Evolutionary conservation across 176 grass and related monocot species (phyloP).

Genomic region (maize (Zea mays)): Zm-B73-REFERENCE-NAM-5.0 NC_050098.1:51388001-51388500

Average conservation of each 20-base stretch:
- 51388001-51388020: not conserved
- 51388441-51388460: constrained; percentile 12
- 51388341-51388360: not conserved
- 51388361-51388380: constrained; percentile 5
- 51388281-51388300: constrained; percentile 4
- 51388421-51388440: constrained; percentile 1
- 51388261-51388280: constrained; percentile 6
- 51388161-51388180: not conserved
- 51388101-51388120: not conserved
- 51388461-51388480: not conserved
- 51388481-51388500: not conserved
- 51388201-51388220: not conserved
- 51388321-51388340: not conserved
- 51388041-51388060: not conserved
- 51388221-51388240: constrained; percentile 8
- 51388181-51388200: not conserved
- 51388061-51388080: not conserved
- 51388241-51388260: constrained; percentile 23
- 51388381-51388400: not conserved
- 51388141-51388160: not conserved
- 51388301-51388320: not conserved
- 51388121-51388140: not conserved
- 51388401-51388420: not conserved
- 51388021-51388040: not conserved
- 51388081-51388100: not conserved